Evolutionary conservation across 2,329 filamentous ascomycete species (phyloP), one percentile per base, ranked within the genome.

Genomic region (Cordyceps militaris): DNA sequence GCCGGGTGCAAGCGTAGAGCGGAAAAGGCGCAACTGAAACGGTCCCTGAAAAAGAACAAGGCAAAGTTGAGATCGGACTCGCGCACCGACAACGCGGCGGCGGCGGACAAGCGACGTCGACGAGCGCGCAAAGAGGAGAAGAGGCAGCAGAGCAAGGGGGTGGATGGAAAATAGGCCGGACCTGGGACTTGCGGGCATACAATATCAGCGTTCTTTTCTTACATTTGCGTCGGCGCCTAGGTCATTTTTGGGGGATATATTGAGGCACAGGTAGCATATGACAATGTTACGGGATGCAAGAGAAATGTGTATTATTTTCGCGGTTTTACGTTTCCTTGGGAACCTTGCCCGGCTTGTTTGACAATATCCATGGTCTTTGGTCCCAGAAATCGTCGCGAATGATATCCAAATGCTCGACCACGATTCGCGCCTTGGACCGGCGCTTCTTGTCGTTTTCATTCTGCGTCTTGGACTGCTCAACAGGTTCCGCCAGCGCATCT

Each of bases 321-420:
- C 16, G n/a, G 2, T 21, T 57, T 69, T 64, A 79, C 55, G 74
- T 75, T 68, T 84, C 79, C 67, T 83, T 84, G n/a, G 85, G 85
- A 64, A 86, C 76, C 66, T 82, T 87, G 23, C 87, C 87, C 5
- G 87, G 86, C 70, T 84, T 88, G 62, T 87, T 87, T 1, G 86
- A 89, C 55, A 92, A 69, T 58, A 94, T 78, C 90, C 92, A 97
- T 1, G 92, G 91, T 67, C 92, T 80, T 65, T 80, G 81, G 62
- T 90, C 81, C 94, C 94, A 99, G 69, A 99, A 99, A 3, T 90
- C 88, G 71, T 97, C 90, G 66, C 88, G 91, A 73, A 99, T 97
- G 66, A 99, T 89, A 73, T 99, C 94, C 60, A 94, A 74, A 75
- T 97, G 91, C 67, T 92, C 86, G 38, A 95, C 79, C 36, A 89